These are phyloP conservation scores for Phlebiopsis flavidoalba DNA, from an alignment of 768 basidiomycete genomes.

Conservation along the genomic window DNA sequence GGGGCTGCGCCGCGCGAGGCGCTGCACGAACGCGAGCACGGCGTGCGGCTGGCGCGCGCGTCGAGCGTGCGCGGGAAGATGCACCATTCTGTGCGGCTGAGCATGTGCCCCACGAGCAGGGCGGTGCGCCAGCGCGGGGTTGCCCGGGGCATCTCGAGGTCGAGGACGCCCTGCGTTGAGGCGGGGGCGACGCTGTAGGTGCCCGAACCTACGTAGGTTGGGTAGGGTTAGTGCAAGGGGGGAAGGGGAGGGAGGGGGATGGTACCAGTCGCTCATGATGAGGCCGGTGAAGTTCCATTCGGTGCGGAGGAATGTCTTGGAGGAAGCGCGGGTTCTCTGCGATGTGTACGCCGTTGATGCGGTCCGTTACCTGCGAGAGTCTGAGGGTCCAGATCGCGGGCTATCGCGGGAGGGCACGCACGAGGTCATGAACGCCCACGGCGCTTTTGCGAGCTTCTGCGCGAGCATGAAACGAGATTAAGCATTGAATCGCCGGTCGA, in stretches of 20 bases:
- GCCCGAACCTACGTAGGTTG: constrained; percentile 32
- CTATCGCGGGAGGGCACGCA: no score
- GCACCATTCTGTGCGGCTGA: constrained; percentile 49
- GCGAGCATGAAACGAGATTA: constrained; percentile 60
- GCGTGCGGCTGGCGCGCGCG: constrained; percentile 43
- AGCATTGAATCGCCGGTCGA: not conserved
- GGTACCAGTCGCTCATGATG: constrained; percentile 44
- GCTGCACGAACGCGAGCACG: constrained; percentile 53
- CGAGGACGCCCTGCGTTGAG: constrained; percentile 38
- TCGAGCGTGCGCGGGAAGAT: constrained; percentile 40
- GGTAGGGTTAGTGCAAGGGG: not conserved
- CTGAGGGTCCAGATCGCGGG: no score
- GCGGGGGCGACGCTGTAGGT: constrained; percentile 38
- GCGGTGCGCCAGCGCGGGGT: constrained; percentile 33
- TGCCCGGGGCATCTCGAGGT: constrained; percentile 44
- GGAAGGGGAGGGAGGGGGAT: not conserved
- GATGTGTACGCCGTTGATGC: constrained; percentile 38
- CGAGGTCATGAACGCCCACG: constrained; percentile 68
- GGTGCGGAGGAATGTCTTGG: constrained; percentile 36
- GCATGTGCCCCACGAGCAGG: constrained; percentile 32
- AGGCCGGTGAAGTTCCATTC: constrained; percentile 47
- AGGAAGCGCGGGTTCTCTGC: constrained; percentile 39
- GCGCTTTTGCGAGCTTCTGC: constrained; percentile 53
- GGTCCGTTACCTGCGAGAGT: constrained; percentile 39
- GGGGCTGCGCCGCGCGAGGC: constrained; percentile 47